A percentile compares a stretch with the other conserved stretches of the same genome.
Evolutionary conservation across 2,329 filamentous ascomycete genomes (phyloP).

Genomic region (Tolypocladium nubicola): DNA sequence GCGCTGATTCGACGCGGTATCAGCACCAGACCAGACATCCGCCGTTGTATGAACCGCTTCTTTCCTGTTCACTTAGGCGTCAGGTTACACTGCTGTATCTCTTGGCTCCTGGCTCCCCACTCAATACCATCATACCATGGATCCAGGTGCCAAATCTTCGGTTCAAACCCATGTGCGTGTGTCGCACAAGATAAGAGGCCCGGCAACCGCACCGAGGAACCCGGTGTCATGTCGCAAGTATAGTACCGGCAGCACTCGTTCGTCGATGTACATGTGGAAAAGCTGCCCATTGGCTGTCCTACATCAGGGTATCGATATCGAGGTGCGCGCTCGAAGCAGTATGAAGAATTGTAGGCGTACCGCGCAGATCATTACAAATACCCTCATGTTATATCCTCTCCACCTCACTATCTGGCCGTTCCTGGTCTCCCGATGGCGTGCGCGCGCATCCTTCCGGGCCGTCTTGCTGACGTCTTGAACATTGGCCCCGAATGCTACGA

Average conservation of each 20-base stretch:
- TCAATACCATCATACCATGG: background rate
- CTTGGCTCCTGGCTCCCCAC: background rate
- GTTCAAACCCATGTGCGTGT: no score
- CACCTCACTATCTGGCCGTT: background rate
- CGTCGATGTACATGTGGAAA: background rate
- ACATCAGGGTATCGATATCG: no score
- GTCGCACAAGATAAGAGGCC: no score
- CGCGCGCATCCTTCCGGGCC: no score
- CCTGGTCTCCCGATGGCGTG: background rate
- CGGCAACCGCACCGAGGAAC: no score
- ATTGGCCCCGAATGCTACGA: background rate
- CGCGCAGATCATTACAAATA: no score
- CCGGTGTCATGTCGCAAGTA: no score
- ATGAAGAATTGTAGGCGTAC: no score
- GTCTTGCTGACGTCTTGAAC: no score
- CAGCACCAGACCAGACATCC: background rate
- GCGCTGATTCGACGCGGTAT: background rate
- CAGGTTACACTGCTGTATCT: background rate
- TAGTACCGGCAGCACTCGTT: background rate
- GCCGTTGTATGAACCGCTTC: background rate
- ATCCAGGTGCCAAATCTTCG: background rate
- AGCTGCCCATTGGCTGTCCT: background rate
- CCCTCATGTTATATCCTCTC: no score
- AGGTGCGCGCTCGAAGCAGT: no score
- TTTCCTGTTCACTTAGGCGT: background rate